Evolutionary conservation across 2,329 filamentous ascomycete species (phyloP).

Genomic region (Exophiala viscosa): DNA sequence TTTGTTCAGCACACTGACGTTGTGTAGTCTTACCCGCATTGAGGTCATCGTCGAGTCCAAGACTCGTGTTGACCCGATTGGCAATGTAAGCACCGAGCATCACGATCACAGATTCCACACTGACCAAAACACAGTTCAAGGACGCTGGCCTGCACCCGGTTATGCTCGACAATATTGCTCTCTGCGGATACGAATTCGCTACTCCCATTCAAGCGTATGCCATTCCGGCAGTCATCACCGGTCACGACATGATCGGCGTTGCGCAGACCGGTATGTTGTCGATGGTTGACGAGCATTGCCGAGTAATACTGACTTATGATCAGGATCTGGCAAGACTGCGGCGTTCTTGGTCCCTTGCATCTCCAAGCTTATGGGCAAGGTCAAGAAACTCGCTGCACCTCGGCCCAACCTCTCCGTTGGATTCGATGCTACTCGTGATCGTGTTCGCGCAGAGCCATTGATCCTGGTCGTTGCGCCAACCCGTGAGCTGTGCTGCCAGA

Average conservation of each 20-base stretch:
- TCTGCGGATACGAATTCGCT: slow-evolving; percentile 66
- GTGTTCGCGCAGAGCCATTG: slow-evolving; percentile 75
- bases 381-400: slow-evolving; percentile 75
- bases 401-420: slow-evolving; percentile 61
- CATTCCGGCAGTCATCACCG: slow-evolving; percentile 72
- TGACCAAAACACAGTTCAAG: slow-evolving; percentile 55
- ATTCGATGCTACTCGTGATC: slow-evolving; percentile 50
- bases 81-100: slow-evolving; percentile 36
- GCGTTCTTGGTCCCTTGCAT: slow-evolving; percentile 87
- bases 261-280: slow-evolving; percentile 77
- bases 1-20: slow-evolving; percentile 13
- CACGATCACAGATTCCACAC: slow-evolving; percentile 1
- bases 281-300: neutral
- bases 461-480: slow-evolving; percentile 82
- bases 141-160: slow-evolving; percentile 80
- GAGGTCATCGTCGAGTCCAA: slow-evolving; percentile 51
- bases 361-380: slow-evolving; percentile 92
- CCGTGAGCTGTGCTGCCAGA: slow-evolving; percentile 86
- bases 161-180: slow-evolving; percentile 71
- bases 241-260: slow-evolving; percentile 79
- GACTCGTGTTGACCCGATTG: slow-evolving; percentile 46
- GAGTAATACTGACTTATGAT: neutral
- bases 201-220: slow-evolving; percentile 87
- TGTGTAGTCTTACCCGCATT: slow-evolving; percentile 44
- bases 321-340: slow-evolving; percentile 93